These are phyloP conservation scores for Acrodontium crateriforme DNA, from an alignment of 2,329 filamentous ascomycete species.

Conservation along the genomic window DNA sequence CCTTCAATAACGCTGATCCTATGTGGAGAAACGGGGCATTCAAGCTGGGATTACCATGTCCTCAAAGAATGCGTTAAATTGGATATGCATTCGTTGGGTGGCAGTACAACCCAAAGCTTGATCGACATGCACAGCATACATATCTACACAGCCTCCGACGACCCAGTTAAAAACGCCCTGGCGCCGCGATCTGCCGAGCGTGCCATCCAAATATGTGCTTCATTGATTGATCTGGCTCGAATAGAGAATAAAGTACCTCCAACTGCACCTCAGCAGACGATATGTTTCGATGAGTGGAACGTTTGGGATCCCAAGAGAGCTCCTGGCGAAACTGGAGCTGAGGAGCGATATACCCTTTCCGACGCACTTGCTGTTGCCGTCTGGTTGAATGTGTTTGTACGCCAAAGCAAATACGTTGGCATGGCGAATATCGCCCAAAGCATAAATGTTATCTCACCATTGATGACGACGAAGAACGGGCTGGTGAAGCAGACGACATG, in stretches of 20 bases:
- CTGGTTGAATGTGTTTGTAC: constrained; percentile 64
- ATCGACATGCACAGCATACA: constrained; percentile 76
- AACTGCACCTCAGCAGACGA: constrained; percentile 48
- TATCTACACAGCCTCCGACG: constrained; percentile 53
- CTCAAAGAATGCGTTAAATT: constrained; percentile 52
- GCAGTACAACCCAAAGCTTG: constrained; percentile 33
- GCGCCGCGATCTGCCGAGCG: constrained; percentile 59
- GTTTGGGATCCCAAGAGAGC: constrained; percentile 64
- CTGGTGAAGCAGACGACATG: constrained; percentile 59
- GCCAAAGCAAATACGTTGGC: constrained; percentile 55
- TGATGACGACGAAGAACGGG: constrained; percentile 55
- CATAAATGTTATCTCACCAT: constrained; percentile 63
- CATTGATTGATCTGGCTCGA: constrained; percentile 58
- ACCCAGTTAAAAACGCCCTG: constrained; percentile 40
- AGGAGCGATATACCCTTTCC: constrained; percentile 60
- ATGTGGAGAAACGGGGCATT: constrained; percentile 57
- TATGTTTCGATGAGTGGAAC: constrained; percentile 80
- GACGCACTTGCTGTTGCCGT: constrained; percentile 62
- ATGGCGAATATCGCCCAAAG: constrained; percentile 71
- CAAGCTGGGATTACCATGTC: constrained; percentile 60
- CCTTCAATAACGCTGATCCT: constrained; percentile 56
- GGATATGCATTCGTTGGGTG: constrained; percentile 35
- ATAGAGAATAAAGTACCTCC: constrained; percentile 52
- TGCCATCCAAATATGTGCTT: constrained; percentile 55
- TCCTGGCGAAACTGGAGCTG: constrained; percentile 56